Base-by-base conservation (phyloP, 331 rosid genomes). In the Stylosanthes scabra region DNA sequence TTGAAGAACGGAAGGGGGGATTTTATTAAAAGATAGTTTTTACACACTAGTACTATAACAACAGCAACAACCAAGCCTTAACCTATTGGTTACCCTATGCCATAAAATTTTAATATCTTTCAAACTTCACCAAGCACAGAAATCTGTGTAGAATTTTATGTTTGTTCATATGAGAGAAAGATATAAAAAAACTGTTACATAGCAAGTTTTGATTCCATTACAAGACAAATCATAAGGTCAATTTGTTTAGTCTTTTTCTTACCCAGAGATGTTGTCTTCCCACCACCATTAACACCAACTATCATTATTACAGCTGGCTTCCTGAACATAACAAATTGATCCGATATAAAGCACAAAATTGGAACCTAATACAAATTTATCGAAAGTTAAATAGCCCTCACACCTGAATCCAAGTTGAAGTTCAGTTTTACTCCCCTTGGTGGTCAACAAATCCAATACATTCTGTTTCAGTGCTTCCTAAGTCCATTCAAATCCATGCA, bases 251-350 rank as follows among this genome's bases (percentile, higher is more conserved):
- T 60, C 13, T 44, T 68, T 67, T 66, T 75, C 96, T 88, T 88
- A 94, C 99, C 99, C 62, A 94, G 90, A 84, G 99, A 94, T 65
- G 99, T 94, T 67, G 97, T 94, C 88, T 91, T 94, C 81, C 99
- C 97, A 71, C 99, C 97, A 70, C 99, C 99, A 80, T 94, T 94
- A 69, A 94, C 97, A 37, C 99, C 99, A 55, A 94, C 89, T 63
- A 94, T 75, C 81, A 94, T 83, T 76, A 94, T 78, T 78, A 94
- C 97, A 15, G 97, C 93, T 0, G 97, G 99, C 72, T 94, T 94
- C 87, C 99, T 94, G 80, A 78, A 50, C 31, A 16, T 56, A 68
- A 62, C 11, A 65, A 80, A 78, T 60, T 27, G 54, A 83, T 68
- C 61, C 85, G 66, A 39, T 40, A 73, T 79, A 34, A 71, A 46